phyloP scores from a whole-genome alignment of 2,329 filamentous ascomycete species.

The Colletotrichum sojae region DNA sequence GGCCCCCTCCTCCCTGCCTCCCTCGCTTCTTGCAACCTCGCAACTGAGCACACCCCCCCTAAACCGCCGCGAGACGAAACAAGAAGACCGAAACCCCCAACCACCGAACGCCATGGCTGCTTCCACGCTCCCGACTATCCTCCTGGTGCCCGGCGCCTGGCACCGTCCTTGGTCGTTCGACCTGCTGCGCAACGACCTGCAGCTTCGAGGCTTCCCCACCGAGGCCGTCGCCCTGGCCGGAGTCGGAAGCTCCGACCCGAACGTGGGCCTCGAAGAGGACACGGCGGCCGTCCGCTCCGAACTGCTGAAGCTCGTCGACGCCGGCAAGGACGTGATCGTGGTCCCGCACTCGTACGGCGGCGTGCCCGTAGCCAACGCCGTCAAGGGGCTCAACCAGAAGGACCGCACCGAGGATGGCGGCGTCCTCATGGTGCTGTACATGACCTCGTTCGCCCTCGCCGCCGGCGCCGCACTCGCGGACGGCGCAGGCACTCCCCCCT shows the following conservation, averaged over 20 bases:
- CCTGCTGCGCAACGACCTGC: slow-evolving; percentile 47
- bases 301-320: slow-evolving; percentile 47
- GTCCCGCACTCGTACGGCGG: slow-evolving; percentile 60
- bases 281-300: slow-evolving; percentile 47
- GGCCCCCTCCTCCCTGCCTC: too few species aligned
- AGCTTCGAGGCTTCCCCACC: slow-evolving; percentile 49
- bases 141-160: slow-evolving; percentile 58
- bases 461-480: slow-evolving; percentile 43
- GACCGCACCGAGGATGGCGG: slow-evolving; percentile 53
- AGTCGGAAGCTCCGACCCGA: slow-evolving; percentile 48
- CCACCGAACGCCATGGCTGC: slow-evolving; percentile 1
- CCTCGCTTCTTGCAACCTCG: not conserved
- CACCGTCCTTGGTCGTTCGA: slow-evolving; percentile 49
- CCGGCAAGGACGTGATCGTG: slow-evolving; percentile 57
- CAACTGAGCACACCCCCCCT: too few species aligned
- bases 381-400: slow-evolving; percentile 52
- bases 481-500: slow-evolving; percentile 43
- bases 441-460: slow-evolving; percentile 50
- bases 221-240: slow-evolving; percentile 49
- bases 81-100: too few species aligned
- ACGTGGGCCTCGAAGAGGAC: slow-evolving; percentile 48
- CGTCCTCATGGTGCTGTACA: slow-evolving; percentile 53
- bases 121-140: slow-evolving; percentile 44
- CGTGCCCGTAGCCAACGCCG: slow-evolving; percentile 53
- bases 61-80: too few species aligned